phyloP scores from a whole-genome alignment of 257 asterid genomes.

The Gynochthodes officinalis region DNA sequence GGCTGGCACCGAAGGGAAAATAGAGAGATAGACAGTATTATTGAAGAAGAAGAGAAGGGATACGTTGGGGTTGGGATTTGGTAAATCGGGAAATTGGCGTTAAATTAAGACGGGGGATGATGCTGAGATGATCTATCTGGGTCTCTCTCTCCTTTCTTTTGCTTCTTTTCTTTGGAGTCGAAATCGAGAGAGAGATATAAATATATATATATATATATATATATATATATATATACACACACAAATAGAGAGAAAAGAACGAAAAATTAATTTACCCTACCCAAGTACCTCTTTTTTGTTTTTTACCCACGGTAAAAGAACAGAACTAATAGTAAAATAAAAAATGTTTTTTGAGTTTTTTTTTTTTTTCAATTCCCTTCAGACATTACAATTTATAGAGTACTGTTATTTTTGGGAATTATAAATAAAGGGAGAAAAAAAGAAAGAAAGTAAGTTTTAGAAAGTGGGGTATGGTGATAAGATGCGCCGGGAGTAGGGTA shows the following conservation, averaged over 20 bases:
- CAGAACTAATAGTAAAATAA: no score
- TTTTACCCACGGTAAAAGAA: no score
- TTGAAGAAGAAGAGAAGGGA: constrained; percentile 5
- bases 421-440: no score
- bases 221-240: background rate
- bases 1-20: constrained; percentile 15
- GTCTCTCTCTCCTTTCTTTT: background rate
- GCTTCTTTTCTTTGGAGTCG: constrained; percentile 39
- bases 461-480: no score
- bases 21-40: background rate
- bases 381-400: no score
- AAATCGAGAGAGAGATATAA: constrained; percentile 42
- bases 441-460: no score
- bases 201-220: background rate
- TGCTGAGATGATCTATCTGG: constrained; percentile 18
- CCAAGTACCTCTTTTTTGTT: no score
- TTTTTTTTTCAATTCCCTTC: no score
- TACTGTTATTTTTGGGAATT: no score
- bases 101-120: constrained; percentile 7
- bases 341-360: no score
- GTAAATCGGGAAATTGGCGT: constrained; percentile 23
- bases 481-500: no score
- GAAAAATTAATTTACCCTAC: no score
- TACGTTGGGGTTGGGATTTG: constrained; percentile 17
- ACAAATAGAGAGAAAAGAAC: constrained; percentile 5